These are phyloP conservation scores for Penicillium pulvis DNA, from an alignment of 495 filamentous ascomycete species.

Conservation along the genomic window DNA sequence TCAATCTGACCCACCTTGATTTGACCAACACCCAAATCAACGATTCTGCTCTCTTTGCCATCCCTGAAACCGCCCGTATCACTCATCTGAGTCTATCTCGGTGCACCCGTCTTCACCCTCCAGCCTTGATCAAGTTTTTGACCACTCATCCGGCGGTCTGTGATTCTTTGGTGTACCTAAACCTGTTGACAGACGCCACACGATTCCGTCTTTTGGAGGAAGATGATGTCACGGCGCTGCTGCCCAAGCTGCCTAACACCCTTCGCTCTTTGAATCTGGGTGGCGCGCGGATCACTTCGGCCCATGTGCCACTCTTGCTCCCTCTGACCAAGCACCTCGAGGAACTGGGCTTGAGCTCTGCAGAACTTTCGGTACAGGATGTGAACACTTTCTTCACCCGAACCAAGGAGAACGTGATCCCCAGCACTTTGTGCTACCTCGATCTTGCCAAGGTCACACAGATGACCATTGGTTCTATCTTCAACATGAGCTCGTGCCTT, in stretches of 20 bases:
- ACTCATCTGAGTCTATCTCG: slow-evolving; percentile 81
- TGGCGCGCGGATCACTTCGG: slow-evolving; percentile 67
- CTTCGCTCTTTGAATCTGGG: slow-evolving; percentile 78
- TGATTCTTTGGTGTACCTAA: slow-evolving; percentile 68
- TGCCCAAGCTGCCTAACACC: slow-evolving; percentile 67
- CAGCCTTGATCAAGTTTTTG: slow-evolving; percentile 70
- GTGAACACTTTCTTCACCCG: slow-evolving; percentile 57
- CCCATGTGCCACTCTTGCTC: slow-evolving; percentile 64
- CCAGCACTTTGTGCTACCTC: slow-evolving; percentile 72
- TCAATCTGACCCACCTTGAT: slow-evolving; percentile 77
- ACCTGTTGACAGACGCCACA: slow-evolving; percentile 72
- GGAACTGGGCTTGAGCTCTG: slow-evolving; percentile 71
- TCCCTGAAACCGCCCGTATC: slow-evolving; percentile 70
- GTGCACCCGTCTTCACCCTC: slow-evolving; percentile 70
- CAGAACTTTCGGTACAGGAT: slow-evolving; percentile 64
- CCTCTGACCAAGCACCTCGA: slow-evolving; percentile 79
- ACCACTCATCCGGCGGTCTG: slow-evolving; percentile 70
- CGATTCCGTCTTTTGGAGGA: slow-evolving; percentile 71
- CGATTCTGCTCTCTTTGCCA: slow-evolving; percentile 68
- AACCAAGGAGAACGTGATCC: slow-evolving; percentile 28
- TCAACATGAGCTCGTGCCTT: slow-evolving; percentile 55
- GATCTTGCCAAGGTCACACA: slow-evolving; percentile 65
- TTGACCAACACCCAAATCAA: slow-evolving; percentile 79
- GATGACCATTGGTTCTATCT: slow-evolving; percentile 64
- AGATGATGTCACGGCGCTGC: slow-evolving; percentile 63